Percentiles rank a stretch among this genome's conserved stretches.
These are phyloP conservation scores for Globisporangium abappressorium DNA, from an alignment of 352 stramenopile species.

Conservation along the genomic window DNA sequence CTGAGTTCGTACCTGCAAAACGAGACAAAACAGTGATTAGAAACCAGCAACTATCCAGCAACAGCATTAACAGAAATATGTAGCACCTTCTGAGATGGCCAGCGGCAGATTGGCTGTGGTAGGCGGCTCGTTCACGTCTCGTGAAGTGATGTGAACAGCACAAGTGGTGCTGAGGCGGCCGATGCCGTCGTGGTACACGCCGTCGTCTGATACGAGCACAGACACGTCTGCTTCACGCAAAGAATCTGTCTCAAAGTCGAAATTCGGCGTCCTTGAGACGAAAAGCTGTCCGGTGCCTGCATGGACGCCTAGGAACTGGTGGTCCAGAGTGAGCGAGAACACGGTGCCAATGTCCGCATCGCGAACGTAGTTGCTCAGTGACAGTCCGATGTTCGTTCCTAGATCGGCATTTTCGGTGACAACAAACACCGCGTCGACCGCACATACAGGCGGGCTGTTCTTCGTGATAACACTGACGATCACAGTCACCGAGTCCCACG, in stretches of 20 bases:
- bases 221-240: slow-evolving; percentile 12
- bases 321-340: slow-evolving; percentile 24
- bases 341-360: slow-evolving; percentile 26
- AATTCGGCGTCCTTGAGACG: slow-evolving; percentile 20
- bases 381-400: slow-evolving; percentile 8
- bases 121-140: slow-evolving; percentile 24
- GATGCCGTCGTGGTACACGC: slow-evolving; percentile 26
- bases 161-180: slow-evolving; percentile 26
- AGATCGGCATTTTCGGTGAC: slow-evolving; percentile 4
- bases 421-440: background rate
- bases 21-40: background rate
- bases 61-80: background rate
- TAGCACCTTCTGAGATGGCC: slow-evolving; percentile 8
- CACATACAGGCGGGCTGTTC: slow-evolving; percentile 12
- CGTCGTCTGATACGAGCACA: slow-evolving; percentile 30
- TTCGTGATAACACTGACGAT: slow-evolving; percentile 1
- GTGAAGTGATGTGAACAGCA: slow-evolving; percentile 17
- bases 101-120: slow-evolving; percentile 9
- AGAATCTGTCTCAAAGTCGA: slow-evolving; percentile 13
- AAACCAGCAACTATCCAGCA: background rate
- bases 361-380: slow-evolving; percentile 9
- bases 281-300: slow-evolving; percentile 26
- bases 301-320: slow-evolving; percentile 26
- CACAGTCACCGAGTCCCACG: slow-evolving; percentile 1
- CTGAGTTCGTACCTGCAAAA: background rate